Base-by-base conservation (phyloP, 2,329 filamentous ascomycete species). In the Aspergillus sp. region DNA sequence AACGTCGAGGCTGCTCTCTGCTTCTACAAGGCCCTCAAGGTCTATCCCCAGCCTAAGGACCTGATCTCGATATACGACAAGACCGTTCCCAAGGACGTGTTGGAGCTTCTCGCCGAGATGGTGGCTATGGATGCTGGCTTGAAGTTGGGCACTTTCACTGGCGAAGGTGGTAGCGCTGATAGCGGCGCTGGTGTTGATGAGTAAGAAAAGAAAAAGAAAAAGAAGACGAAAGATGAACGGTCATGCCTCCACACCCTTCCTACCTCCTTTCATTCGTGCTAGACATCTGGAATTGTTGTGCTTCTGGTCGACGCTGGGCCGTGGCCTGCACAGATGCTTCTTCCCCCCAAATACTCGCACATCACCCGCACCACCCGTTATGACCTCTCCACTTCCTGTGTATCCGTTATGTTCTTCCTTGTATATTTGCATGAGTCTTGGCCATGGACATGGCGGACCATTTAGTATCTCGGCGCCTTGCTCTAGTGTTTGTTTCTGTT, bases 1-100 rank as follows among this genome's bases (percentile, higher is more conserved):
- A 68, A 72, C 49, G 71, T 95, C 50, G 90, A 96, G 57, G 88
- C 93, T 45, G 91, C 93, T 43, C 76, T 97, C 52, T 89, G 88
- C 70, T 98, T 98, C 75, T 98, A 97, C 82, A 94, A 90, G 79
- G 93, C 90, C 41, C 81, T 98, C 58, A 98, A 98, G 81, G 93
- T 97, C 60, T 98, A 98, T 74, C 93, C 93, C 45, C 86, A 88
- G 62, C 93, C 91, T 10, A 81, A 85, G 61, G 93, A 97, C 65
- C 78, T 98, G 61, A 96, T 98, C 69, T 82, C 81, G 63, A 95
- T 98, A 71, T 98, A 98, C 73, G 93, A 98, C 72, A 95, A 95
- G 82, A 97, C 93, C 27, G 90, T 97, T 41, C 86, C 91, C 60
- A 96, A 96, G 86, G 90, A 90, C 53, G 88, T 97, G 61, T 84